phyloP scores from a whole-genome alignment of 345 rosid species.

The Erysimum cheiranthoides region DNA sequence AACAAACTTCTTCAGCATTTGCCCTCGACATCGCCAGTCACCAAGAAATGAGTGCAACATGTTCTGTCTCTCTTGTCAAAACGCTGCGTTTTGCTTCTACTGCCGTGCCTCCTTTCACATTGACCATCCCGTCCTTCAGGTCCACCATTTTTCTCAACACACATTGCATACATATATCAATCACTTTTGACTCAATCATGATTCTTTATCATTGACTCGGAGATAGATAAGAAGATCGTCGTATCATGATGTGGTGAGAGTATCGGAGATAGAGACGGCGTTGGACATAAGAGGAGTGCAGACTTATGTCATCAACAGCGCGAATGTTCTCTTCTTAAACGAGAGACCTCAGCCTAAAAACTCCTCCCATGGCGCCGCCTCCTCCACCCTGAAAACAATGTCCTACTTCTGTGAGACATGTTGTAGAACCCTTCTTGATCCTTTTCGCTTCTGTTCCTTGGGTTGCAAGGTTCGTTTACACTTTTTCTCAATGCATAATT shows the following conservation, averaged over 20 bases:
- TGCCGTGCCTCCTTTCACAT: constrained; percentile 82
- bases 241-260: constrained; percentile 91
- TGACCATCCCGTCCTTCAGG: constrained; percentile 87
- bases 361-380: constrained; percentile 31
- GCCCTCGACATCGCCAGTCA: constrained; percentile 65
- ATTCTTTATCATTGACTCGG: not conserved
- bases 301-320: constrained; percentile 91
- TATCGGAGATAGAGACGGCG: constrained; percentile 72
- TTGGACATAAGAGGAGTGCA: constrained; percentile 85
- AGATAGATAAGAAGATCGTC: constrained; percentile 84
- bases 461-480: constrained; percentile 78
- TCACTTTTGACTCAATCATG: not conserved
- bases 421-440: constrained; percentile 79
- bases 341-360: constrained; percentile 68
- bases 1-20: constrained; percentile 66
- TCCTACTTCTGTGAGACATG: constrained; percentile 81
- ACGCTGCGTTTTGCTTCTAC: constrained; percentile 73
- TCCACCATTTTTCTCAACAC: constrained; percentile 27
- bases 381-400: constrained; percentile 48
- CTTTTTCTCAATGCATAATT: not conserved
- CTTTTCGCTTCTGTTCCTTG: constrained; percentile 89
- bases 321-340: constrained; percentile 79
- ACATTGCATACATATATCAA: constrained; percentile 8
- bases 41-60: constrained; percentile 84
- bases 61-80: constrained; percentile 81